These are phyloP conservation scores for Meyerozyma athensensis DNA, from an alignment of 1,139 yeast genomes.

Conservation along the genomic window DNA sequence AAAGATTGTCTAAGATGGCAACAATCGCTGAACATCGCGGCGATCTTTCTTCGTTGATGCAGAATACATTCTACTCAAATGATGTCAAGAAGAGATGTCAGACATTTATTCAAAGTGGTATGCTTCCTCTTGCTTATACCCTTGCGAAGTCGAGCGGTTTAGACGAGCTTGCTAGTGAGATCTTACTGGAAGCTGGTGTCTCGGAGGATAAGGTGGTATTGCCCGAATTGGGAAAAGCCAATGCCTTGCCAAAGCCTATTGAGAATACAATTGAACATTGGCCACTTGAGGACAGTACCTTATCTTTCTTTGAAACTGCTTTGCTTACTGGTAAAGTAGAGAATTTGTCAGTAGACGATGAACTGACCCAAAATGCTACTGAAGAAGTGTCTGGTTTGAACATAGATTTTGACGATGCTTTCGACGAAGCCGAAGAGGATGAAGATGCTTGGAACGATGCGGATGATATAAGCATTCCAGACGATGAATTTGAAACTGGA, in stretches of 20 bases:
- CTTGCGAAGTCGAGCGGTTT: slow-evolving; percentile 87
- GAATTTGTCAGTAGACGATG: slow-evolving; percentile 50
- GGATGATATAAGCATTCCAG: slow-evolving; percentile 46
- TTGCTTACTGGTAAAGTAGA: slow-evolving; percentile 71
- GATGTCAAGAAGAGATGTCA: slow-evolving; percentile 73
- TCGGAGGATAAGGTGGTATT: slow-evolving; percentile 61
- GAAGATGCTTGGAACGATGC: slow-evolving; percentile 57
- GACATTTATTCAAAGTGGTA: slow-evolving; percentile 71
- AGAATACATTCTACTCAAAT: slow-evolving; percentile 74
- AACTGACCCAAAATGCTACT: slow-evolving; percentile 12
- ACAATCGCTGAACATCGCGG: slow-evolving; percentile 86
- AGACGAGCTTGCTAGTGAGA: slow-evolving; percentile 64
- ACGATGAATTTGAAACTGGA: slow-evolving; percentile 36
- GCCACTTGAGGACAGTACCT: slow-evolving; percentile 75
- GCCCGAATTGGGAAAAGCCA: slow-evolving; percentile 48
- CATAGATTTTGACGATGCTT: slow-evolving; percentile 31
- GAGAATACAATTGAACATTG: slow-evolving; percentile 55
- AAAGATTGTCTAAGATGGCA: slow-evolving; percentile 78
- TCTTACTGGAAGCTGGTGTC: slow-evolving; percentile 66
- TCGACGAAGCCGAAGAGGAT: slow-evolving; percentile 47
- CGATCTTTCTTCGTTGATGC: slow-evolving; percentile 74
- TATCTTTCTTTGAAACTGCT: slow-evolving; percentile 83
- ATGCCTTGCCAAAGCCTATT: slow-evolving; percentile 42
- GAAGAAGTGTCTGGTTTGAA: slow-evolving; percentile 12
- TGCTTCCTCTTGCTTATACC: slow-evolving; percentile 87